Evolutionary conservation across 257 asterid genomes (phyloP), one percentile per base, ranked within the genome.

Genomic region (Nemophila menziesii): DNA sequence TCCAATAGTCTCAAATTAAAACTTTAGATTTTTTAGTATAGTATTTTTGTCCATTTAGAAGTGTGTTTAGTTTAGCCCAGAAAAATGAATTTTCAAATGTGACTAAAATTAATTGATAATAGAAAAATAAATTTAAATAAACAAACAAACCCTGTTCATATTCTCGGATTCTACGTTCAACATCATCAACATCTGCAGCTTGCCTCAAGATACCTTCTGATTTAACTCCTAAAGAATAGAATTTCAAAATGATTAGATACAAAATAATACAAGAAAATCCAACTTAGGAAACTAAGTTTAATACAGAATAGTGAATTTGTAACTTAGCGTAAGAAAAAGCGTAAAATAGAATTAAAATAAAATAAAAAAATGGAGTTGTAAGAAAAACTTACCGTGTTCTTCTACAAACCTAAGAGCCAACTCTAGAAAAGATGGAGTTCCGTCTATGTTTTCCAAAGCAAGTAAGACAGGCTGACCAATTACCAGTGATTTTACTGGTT

Each of bases 111-210:
- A 19, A 18, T 18, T 17, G 22, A 50, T 18, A 12, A 43, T 14
- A 33, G 21, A 16, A 41, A 41, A 16, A 61, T 1, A 2, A 49
- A 27, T 24, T 39, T 43, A n/a, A n/a, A n/a, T 23, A 48, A 60
- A 62, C 42, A 48, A 51, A 56, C 73, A 52, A 46, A 90, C 99
- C 99, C 52, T 85, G 77, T 67, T 90, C 99, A 47, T 74, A 90
- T 69, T 85, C 99, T 60, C 74, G 77, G 61, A 90, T 82, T 51
- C 99, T 76, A 41, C 60, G 70, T 56, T 90, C 93, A 55, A 90
- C 99, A 49, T 76, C 80, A 49, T 90, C 99, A 50, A 90, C 99
- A 66, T 85, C 94, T 46, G 99, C 99, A 54, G 99, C 96, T 77
- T 90, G 99, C 64, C 99, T 73, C 70, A 90, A 64, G 57, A 90